Evolutionary conservation across 148 eudicot species (phyloP), one percentile per base, ranked within the genome.

Genomic region (Fagopyrum tataricum): DNA sequence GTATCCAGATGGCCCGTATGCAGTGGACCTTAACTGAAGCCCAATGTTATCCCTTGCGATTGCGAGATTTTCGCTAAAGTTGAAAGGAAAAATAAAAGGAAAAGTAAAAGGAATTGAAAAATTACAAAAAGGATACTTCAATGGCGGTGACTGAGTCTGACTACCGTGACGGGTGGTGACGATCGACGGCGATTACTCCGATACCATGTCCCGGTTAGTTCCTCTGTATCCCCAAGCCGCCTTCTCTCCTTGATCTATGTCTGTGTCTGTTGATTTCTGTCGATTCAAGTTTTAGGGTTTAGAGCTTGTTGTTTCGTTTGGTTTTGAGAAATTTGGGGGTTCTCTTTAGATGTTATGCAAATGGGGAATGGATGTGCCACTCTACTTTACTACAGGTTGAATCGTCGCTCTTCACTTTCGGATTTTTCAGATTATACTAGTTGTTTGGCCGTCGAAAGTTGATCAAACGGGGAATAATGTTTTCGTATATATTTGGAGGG

Each of bases 91-190:
- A 21, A 20, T 0, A 56, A 56, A 56, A 20, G 31, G 62, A 20
- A 56, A 56, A 56, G 62, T 56, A 56, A 56, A 56, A 56, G 26
- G 52, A 56, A 56, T 56, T 56, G 62, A 56, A 56, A 56, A 56
- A 20, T 20, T 56, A 56, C 62, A 56, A 56, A 56, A 56, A 56
- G 62, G 62, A 56, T n/a, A 18, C 62, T 56, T 56, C 62, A 21
- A 56, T 56, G 31, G 62, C 62, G 62, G 62, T 56, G 62, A 56
- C 62, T 21, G 31, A 56, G 11, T 56, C 62, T 20, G 62, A 56
- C 62, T 56, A 56, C 62, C 31, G 62, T n/a, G 62, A 56, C 62
- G 62, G 62, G 62, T 18, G 62, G 31, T 21, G 62, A 56, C 62
- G 62, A 56, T 56, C 62, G 62, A 11, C 62, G 62, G 62, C 62